Evolutionary conservation across 202 grass and related monocot genomes (phyloP), one percentile per base, ranked within the genome.

Genomic region (Carex sylvatica): DNA sequence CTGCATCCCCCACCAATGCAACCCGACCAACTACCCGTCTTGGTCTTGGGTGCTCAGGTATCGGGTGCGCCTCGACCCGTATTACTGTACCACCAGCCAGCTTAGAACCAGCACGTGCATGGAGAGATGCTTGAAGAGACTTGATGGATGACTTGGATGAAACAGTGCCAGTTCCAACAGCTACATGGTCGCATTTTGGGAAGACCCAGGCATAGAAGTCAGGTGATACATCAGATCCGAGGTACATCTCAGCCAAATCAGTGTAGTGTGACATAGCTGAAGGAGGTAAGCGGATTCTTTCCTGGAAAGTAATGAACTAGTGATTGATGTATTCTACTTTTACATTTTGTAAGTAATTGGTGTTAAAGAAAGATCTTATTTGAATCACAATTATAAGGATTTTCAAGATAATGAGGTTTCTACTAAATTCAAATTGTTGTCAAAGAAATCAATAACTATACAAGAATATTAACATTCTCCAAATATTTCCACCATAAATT

Each of bases 151-250:
- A 80, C 86, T 98, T 98, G 76, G 92, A 89, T 51, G 65, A 78
- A n/a, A 90, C 86, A 0, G 95, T 98, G 38, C 92, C 91, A 5
- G 91, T 98, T 15, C 95, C 95, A 46, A 98, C 95, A 61, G 95
- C 92, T 4, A 98, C 92, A 81, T 98, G 95, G 84, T 98, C 95
- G 86, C 95, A 98, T 74, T 93, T 95, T 67, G 95, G 95, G 89
- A 98, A 95, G 60, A 98, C 95, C 91, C 95, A 98, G 38, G 84
- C 95, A 83, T 98, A 98, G 89, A 95, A 98, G 80, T 98, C 95
- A 12, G 92, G 95, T 2, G 95, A 98, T 16, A 98, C 92, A 87
- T 95, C 92, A 8, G 66, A 82, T 68, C 92, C 95, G 30, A 98
- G 82, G 90, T 98, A 98, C 87, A 98, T 95, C 89, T 98, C 95